Evolutionary conservation across 164 flowering plant species (phyloP).

Genomic region (Aristolochia contorta): DNA sequence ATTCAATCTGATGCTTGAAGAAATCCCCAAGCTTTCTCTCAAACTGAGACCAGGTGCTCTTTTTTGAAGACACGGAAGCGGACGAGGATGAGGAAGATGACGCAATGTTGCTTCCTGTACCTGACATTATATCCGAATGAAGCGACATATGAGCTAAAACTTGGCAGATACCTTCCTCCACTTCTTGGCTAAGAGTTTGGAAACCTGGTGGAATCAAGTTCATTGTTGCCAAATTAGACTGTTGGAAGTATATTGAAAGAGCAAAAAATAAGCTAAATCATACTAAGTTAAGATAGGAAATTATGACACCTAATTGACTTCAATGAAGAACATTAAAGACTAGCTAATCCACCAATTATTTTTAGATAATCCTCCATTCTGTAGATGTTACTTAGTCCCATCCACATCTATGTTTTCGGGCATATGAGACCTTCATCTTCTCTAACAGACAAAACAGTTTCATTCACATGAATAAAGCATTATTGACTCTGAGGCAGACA

Average conservation of each 20-base stretch:
- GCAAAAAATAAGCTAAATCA: no score
- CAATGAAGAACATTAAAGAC: no score
- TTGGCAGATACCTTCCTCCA: slow-evolving; percentile 96
- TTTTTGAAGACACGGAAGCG: slow-evolving; percentile 26
- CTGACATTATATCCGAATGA: no score
- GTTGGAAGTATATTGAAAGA: no score
- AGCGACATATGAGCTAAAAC: slow-evolving; percentile 75
- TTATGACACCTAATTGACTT: no score
- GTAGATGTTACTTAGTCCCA: background rate
- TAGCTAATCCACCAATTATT: no score
- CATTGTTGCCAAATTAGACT: no score
- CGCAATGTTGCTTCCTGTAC: slow-evolving; percentile 33
- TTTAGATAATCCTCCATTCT: background rate
- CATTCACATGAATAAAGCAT: no score
- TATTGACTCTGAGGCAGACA: no score
- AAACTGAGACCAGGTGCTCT: slow-evolving; percentile 47
- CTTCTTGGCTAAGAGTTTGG: slow-evolving; percentile 61
- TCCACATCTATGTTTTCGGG: background rate
- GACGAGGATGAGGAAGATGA: slow-evolving; percentile 18
- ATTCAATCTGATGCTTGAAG: slow-evolving; percentile 86
- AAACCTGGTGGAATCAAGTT: slow-evolving; percentile 43
- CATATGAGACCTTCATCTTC: no score
- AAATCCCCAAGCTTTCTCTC: slow-evolving; percentile 82
- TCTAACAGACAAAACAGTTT: no score
- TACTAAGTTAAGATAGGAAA: no score